A percentile compares a stretch with the other conserved stretches of the same genome.
These are phyloP conservation scores for Thielaviopsis euricoi DNA, from an alignment of 2,329 filamentous ascomycete genomes.

Conservation along the genomic window DNA sequence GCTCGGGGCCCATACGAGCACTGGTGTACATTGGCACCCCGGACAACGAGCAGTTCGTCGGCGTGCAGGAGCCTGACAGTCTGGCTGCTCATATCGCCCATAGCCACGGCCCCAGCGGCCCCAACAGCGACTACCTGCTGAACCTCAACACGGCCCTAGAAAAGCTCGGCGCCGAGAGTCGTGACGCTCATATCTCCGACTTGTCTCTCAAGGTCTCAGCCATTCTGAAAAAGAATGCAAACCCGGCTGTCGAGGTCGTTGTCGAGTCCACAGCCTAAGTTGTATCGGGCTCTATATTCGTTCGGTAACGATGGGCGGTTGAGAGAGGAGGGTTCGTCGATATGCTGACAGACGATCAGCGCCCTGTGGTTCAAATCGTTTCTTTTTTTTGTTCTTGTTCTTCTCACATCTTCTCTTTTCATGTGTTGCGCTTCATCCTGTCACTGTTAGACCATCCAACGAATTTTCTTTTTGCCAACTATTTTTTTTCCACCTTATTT, in stretches of 20 bases:
- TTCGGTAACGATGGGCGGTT: not conserved
- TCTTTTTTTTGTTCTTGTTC: too few species aligned
- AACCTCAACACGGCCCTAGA: conserved; percentile 60
- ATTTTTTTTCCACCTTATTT: too few species aligned
- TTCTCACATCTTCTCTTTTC: too few species aligned
- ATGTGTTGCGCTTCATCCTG: not conserved
- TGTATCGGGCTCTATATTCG: not conserved
- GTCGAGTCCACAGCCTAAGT: not conserved
- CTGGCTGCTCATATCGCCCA: conserved; percentile 68
- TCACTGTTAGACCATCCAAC: not conserved
- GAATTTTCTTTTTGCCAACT: not conserved
- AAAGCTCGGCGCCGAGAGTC: conserved; percentile 56
- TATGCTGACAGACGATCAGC: too few species aligned
- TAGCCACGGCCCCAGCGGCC: conserved; percentile 68
- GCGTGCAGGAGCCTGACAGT: conserved; percentile 59
- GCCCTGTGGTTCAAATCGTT: not conserved
- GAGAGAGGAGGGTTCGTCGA: not conserved
- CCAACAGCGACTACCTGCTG: conserved; percentile 80
- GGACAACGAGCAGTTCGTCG: conserved; percentile 81
- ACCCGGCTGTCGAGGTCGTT: not conserved
- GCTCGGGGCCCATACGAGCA: conserved; percentile 27
- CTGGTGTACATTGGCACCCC: conserved; percentile 93
- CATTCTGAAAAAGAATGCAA: conserved; percentile 23
- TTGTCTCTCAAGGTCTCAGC: conserved; percentile 55
- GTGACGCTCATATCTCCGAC: conserved; percentile 73